A percentile compares a stretch with the other conserved stretches of the same genome.
Conservation (phyloP, 306 rosid genomes). For the Pterocarpus macrocarpus region DNA sequence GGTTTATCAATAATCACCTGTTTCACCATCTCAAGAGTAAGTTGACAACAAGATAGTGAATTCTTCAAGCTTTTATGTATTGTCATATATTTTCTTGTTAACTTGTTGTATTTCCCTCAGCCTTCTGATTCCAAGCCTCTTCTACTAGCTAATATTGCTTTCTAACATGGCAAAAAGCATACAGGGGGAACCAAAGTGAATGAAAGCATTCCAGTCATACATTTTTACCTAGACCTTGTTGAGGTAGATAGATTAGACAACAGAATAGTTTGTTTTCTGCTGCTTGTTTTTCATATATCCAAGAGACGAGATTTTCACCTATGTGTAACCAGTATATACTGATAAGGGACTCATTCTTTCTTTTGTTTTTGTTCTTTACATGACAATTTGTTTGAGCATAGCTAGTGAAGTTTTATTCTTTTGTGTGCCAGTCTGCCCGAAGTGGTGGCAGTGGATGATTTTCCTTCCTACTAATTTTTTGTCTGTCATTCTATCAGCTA, state of each 20-base stretch:
- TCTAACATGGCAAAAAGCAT: not conserved
- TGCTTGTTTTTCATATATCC: slow-evolving; percentile 9
- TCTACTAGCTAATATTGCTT: not conserved
- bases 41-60: slow-evolving; percentile 35
- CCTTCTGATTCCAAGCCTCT: slow-evolving; percentile 13
- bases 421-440: not conserved
- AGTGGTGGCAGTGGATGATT: slow-evolving; percentile 17
- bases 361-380: not conserved
- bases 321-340: not conserved
- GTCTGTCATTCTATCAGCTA: not conserved
- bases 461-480: not conserved
- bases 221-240: not conserved
- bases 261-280: slow-evolving; percentile 22
- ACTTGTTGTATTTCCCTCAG: slow-evolving; percentile 8
- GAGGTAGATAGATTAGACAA: slow-evolving; percentile 7
- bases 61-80: slow-evolving; percentile 33
- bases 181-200: not conserved
- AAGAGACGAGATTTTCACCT: not conserved
- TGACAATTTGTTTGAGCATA: slow-evolving; percentile 10
- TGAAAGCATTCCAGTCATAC: not conserved
- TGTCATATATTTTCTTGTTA: slow-evolving; percentile 25
- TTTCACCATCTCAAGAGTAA: slow-evolving; percentile 78
- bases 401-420: slow-evolving; percentile 4
- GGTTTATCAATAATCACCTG: slow-evolving; percentile 68
- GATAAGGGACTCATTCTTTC: slow-evolving; percentile 21